Conservation (phyloP, 176 grass and related monocot species). For the Musa itinerans region DNA sequence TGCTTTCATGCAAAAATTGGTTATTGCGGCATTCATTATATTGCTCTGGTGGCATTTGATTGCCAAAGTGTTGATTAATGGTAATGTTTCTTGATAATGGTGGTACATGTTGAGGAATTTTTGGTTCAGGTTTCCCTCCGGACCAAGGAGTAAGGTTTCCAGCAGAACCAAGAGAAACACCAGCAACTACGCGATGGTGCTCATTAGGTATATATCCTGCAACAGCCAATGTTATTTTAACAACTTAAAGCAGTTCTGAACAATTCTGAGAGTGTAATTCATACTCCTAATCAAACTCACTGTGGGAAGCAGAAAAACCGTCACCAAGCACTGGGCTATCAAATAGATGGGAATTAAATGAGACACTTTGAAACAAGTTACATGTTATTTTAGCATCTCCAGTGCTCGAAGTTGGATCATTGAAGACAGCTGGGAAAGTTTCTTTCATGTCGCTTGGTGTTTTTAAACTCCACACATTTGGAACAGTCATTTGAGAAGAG, state of each 20-base stretch:
- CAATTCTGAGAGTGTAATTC: slow-evolving; percentile 7
- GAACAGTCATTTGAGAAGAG: neutral
- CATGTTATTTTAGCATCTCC: neutral
- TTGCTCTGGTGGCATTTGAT: neutral
- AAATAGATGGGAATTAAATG: neutral
- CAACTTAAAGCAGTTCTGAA: slow-evolving; percentile 13
- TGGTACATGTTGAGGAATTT: slow-evolving; percentile 16
- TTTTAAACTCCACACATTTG: neutral
- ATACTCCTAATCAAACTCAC: slow-evolving; percentile 31
- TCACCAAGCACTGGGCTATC: slow-evolving; percentile 3
- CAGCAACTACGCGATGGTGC: slow-evolving; percentile 23
- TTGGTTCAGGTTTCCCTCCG: slow-evolving; percentile 22
- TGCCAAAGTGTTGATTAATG: slow-evolving; percentile 16
- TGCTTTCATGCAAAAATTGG: slow-evolving; percentile 1
- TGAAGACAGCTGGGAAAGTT: neutral
- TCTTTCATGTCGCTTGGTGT: neutral
- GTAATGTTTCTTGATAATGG: slow-evolving; percentile 18
- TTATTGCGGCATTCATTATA: slow-evolving; percentile 2
- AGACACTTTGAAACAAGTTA: neutral
- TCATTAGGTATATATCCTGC: slow-evolving; percentile 36
- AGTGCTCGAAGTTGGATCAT: slow-evolving; percentile 1
- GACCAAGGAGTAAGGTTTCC: slow-evolving; percentile 11
- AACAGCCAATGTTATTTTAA: slow-evolving; percentile 15
- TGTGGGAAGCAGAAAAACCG: slow-evolving; percentile 27
- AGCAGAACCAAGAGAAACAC: slow-evolving; percentile 19